Percentiles rank a stretch among this genome's conserved stretches.
These are phyloP conservation scores for Penicillium sp. DNA, from an alignment of 2,329 filamentous ascomycete genomes.

Conservation along the genomic window DNA sequence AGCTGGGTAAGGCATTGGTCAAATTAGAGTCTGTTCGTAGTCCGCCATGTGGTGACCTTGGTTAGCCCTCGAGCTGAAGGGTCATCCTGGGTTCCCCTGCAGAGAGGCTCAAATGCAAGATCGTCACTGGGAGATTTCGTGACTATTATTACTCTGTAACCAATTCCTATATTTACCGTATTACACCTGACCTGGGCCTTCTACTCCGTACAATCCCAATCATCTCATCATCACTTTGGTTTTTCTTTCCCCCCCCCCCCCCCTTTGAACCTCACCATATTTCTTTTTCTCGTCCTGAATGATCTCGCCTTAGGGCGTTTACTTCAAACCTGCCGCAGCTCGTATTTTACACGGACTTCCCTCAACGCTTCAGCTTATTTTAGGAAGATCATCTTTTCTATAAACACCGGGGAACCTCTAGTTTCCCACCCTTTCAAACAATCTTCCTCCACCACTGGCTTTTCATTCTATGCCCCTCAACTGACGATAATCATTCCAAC, in stretches of 20 bases:
- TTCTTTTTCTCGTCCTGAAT: neutral
- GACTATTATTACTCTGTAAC: neutral
- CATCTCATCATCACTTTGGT: neutral
- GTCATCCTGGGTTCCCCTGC: conserved; percentile 17
- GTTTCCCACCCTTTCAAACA: neutral
- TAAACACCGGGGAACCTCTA: neutral
- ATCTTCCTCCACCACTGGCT: neutral
- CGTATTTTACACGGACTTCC: conserved; percentile 19
- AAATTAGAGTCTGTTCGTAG: conserved; percentile 7
- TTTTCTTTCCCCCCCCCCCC: neutral
- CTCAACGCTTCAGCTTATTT: conserved; percentile 12
- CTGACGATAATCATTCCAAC: neutral
- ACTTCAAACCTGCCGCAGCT: conserved; percentile 3
- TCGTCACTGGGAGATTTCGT: conserved; percentile 19
- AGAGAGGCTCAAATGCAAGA: conserved; percentile 28
- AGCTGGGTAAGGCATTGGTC: conserved; percentile 13
- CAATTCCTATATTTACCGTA: neutral
- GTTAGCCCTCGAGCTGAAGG: conserved; percentile 13
- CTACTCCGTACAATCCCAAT: neutral
- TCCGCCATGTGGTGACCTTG: conserved; percentile 5
- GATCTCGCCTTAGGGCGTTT: neutral
- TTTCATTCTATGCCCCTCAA: neutral
- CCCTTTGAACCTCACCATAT: neutral
- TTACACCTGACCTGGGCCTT: conserved; percentile 3
- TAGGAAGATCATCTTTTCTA: conserved; percentile 6